These are phyloP conservation scores for Xylariomycetidae sp. DNA, from an alignment of 2,329 filamentous ascomycete genomes.

Conservation along the genomic window DNA sequence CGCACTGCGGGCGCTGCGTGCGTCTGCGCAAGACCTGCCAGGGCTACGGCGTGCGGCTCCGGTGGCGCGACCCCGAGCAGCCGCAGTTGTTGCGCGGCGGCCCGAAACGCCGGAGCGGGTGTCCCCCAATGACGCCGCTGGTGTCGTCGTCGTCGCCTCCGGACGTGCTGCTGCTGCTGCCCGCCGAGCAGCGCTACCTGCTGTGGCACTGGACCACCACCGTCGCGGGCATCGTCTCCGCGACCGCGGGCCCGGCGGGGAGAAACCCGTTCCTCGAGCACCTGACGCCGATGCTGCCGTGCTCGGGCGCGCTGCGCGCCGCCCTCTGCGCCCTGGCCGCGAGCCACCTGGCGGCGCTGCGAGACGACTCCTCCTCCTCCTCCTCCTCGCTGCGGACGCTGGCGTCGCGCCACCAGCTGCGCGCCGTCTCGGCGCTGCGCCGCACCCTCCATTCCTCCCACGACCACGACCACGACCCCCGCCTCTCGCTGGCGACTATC, in stretches of 20 bases:
- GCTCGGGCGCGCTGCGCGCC: constrained; percentile 21
- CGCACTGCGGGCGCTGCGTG: constrained; percentile 23
- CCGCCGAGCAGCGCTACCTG: constrained; percentile 14
- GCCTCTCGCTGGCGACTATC: constrained; percentile 25
- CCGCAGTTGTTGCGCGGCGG: constrained; percentile 6
- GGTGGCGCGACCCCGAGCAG: constrained; percentile 18
- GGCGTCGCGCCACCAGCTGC: constrained; percentile 17
- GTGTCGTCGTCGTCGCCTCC: constrained; percentile 2
- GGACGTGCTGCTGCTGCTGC: too few relatives aligned
- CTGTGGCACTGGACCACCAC: constrained; percentile 25
- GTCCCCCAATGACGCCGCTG: not conserved
- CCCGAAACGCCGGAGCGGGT: constrained; percentile 1
- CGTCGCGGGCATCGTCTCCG: constrained; percentile 22
- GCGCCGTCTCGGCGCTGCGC: constrained; percentile 17
- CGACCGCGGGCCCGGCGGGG: constrained; percentile 18
- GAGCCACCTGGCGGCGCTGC: constrained; percentile 23
- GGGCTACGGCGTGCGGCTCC: constrained; percentile 25
- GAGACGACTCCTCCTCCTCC: constrained; percentile 12
- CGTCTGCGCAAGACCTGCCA: constrained; percentile 26
- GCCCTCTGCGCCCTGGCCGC: constrained; percentile 27
- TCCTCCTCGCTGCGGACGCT: constrained; percentile 16
- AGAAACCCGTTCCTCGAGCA: constrained; percentile 25
- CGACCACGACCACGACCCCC: constrained; percentile 13
- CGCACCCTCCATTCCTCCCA: too few relatives aligned
- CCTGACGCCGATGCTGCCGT: constrained; percentile 24